Evolutionary conservation across 805 yeast species (phyloP).

Genomic region (Ogataea pignaliae): DNA sequence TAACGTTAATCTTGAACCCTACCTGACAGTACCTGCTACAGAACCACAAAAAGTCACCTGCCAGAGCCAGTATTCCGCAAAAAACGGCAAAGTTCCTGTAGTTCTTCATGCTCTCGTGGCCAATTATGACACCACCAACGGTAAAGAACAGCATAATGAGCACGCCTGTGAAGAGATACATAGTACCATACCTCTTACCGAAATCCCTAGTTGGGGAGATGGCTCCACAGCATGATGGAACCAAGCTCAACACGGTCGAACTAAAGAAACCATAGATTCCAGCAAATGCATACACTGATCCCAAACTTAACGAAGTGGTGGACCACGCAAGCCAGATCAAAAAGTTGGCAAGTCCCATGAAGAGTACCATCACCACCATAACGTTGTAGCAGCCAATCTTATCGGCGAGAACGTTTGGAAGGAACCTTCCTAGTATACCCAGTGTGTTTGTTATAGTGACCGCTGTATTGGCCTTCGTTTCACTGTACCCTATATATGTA

Average conservation of each 20-base stretch:
- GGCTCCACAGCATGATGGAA: constrained; percentile 58
- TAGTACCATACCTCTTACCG: constrained; percentile 22
- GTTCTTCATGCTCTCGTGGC: constrained; percentile 28
- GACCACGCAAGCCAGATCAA: constrained; percentile 57
- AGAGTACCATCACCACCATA: constrained; percentile 32
- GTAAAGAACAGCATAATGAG: constrained; percentile 29
- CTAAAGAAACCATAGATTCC: constrained; percentile 49
- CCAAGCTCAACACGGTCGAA: constrained; percentile 51
- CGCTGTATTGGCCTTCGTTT: constrained; percentile 32
- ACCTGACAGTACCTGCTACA: constrained; percentile 39
- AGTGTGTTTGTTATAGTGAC: constrained; percentile 36
- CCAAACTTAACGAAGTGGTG: constrained; percentile 17
- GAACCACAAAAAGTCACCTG: constrained; percentile 35
- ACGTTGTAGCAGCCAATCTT: constrained; percentile 39
- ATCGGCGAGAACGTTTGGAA: constrained; percentile 41
- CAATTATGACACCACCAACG: constrained; percentile 32
- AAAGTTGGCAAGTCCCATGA: constrained; percentile 36
- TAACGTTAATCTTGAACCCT: constrained; percentile 33
- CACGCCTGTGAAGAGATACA: constrained; percentile 27
- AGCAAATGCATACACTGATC: constrained; percentile 46
- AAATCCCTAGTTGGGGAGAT: constrained; percentile 39
- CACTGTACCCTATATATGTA: constrained; percentile 37
- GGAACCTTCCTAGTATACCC: constrained; percentile 36
- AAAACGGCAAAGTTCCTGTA: constrained; percentile 42
- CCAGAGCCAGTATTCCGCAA: constrained; percentile 36